Conservation (phyloP, 257 asterid genomes). For the Fraxinus quadrangulata region DNA sequence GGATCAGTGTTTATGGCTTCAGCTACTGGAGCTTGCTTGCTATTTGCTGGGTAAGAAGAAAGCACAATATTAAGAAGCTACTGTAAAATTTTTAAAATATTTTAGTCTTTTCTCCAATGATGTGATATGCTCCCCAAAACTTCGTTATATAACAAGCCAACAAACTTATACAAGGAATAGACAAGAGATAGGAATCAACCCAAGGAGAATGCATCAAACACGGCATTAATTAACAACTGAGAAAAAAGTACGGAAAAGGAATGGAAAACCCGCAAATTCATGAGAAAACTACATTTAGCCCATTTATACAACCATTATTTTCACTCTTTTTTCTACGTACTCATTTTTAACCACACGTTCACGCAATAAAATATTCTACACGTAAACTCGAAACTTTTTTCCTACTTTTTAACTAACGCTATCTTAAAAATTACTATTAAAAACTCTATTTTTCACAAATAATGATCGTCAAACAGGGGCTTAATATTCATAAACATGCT, state of each 20-base stretch:
- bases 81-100: not conserved
- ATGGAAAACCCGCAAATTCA: not conserved
- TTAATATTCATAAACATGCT: not conserved
- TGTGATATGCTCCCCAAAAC: not conserved
- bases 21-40: constrained; percentile 14
- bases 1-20: constrained; percentile 5
- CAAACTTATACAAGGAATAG: not conserved
- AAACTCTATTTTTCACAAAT: too few species aligned
- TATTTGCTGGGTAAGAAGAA: not conserved
- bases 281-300: not conserved
- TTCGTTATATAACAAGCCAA: not conserved
- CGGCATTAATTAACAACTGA: not conserved
- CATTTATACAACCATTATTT: too few species aligned
- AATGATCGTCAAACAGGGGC: too few species aligned
- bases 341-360: too few species aligned
- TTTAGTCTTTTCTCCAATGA: not conserved
- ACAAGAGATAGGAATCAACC: not conserved
- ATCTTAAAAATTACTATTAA: too few species aligned
- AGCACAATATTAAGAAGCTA: not conserved
- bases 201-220: not conserved
- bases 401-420: too few species aligned
- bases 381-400: too few species aligned
- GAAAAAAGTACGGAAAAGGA: not conserved
- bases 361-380: too few species aligned
- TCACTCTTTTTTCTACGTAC: too few species aligned